A percentile compares a stretch with the other conserved stretches of the same genome.
Conservation (phyloP, 2,329 filamentous ascomycete species). For the Cryoendolithus antarcticus region DNA sequence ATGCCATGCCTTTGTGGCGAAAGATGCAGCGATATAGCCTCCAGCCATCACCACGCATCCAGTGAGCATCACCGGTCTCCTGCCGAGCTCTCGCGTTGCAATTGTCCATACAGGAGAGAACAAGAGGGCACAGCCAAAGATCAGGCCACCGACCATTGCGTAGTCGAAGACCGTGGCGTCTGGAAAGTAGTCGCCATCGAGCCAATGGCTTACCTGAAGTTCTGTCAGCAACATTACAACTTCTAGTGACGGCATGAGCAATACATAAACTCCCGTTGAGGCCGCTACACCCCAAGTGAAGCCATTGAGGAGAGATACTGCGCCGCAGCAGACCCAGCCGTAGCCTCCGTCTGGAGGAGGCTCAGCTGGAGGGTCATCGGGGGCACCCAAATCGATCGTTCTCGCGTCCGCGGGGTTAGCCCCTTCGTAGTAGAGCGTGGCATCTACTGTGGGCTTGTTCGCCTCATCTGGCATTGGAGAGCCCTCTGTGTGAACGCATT, state of each 20-base stretch:
- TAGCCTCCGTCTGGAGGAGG: slow-evolving; percentile 20
- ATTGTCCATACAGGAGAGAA: slow-evolving; percentile 23
- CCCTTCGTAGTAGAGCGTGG: no score
- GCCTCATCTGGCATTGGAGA: no score
- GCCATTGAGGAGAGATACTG: slow-evolving; percentile 16
- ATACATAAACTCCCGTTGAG: no score
- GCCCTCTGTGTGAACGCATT: no score
- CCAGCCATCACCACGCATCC: slow-evolving; percentile 21
- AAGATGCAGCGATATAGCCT: slow-evolving; percentile 25
- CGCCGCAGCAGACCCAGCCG: slow-evolving; percentile 21
- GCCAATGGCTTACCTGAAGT: no score
- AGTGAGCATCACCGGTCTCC: slow-evolving; percentile 17
- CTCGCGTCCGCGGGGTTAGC: no score
- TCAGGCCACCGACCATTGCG: slow-evolving; percentile 30
- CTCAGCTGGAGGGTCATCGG: not conserved
- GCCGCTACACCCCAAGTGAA: slow-evolving; percentile 18
- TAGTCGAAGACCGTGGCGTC: slow-evolving; percentile 26
- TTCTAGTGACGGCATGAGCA: no score
- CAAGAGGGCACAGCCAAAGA: slow-evolving; percentile 26
- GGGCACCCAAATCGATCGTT: no score
- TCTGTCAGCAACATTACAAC: no score
- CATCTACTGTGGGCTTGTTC: no score
- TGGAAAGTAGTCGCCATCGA: slow-evolving; percentile 32
- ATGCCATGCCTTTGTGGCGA: slow-evolving; percentile 24
- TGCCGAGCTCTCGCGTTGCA: slow-evolving; percentile 17